These are phyloP conservation scores for Cyberlindnera euphorbiae DNA, from an alignment of 805 yeast species.

Conservation along the genomic window DNA sequence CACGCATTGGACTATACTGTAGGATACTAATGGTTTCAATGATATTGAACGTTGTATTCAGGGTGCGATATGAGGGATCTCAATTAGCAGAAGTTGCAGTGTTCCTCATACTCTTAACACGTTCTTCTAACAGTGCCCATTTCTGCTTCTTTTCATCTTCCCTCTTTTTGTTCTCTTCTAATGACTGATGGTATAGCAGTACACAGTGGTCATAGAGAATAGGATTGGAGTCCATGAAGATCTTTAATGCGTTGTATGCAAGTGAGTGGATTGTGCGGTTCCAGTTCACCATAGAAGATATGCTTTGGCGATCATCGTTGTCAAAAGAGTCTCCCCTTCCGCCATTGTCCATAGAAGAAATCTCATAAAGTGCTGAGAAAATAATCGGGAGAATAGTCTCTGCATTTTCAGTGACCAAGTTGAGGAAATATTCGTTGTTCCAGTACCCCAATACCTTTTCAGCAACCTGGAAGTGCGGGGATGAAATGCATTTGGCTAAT, in stretches of 20 bases:
- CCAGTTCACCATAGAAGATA: conserved; percentile 63
- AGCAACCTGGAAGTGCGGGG: conserved; percentile 95
- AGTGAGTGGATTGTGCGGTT: conserved; percentile 87
- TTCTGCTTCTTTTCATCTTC: conserved; percentile 59
- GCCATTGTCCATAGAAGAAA: conserved; percentile 41
- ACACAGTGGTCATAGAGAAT: conserved; percentile 89
- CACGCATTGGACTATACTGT: no score
- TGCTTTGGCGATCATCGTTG: conserved; percentile 15
- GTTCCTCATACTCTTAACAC: conserved; percentile 34
- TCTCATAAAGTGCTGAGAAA: conserved; percentile 83
- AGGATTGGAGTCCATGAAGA: conserved; percentile 88
- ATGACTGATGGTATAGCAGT: conserved; percentile 73
- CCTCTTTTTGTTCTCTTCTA: conserved; percentile 66
- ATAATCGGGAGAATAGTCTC: conserved; percentile 90
- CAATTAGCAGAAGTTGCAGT: conserved; percentile 1
- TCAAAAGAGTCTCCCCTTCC: conserved; percentile 8
- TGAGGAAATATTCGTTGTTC: conserved; percentile 91
- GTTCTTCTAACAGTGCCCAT: conserved; percentile 66
- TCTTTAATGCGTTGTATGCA: conserved; percentile 86
- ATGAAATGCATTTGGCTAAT: conserved; percentile 86
- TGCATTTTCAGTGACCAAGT: conserved; percentile 85
- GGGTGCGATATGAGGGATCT: no score
- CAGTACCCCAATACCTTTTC: conserved; percentile 92
- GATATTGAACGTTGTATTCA: no score
- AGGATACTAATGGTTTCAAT: no score